Base-by-base conservation (phyloP, 75 land plant species). In the Ceratopteris richardii region DNA sequence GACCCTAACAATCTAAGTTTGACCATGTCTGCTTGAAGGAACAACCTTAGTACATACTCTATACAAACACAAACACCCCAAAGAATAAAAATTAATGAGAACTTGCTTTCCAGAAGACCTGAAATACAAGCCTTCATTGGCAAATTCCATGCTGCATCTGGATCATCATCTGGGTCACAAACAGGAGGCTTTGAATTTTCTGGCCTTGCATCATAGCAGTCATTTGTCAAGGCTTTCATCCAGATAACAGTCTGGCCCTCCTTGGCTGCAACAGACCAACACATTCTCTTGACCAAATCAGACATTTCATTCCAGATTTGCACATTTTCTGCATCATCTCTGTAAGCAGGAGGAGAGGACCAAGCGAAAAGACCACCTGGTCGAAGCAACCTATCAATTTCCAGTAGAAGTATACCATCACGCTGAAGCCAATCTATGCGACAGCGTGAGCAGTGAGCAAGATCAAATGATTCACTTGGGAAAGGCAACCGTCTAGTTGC, bases 281-380 rank as follows among this genome's bases (percentile, higher is more conserved):
- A 87, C 92, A 87, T 87, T 18, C 82, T 72, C 36, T 65, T 71
- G 40, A 80, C 86, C 39, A 87, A 82, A 42, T 61, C 77, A 58
- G 80, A 66, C 84, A 87, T 84, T 24, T 76, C 80, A 66, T 50
- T 77, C 92, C 92, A 87, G 31, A 78, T 81, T 42, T 70, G 61
- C 14, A 73, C 69, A 63, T 87, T 80, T 60, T 84, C 88, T 44
- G 69, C 82, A 66, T 84, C 85, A 25, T 84, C 85, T 19, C 85
- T 80, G 70, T 87, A 87, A 26, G 89, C 92, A 53, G 88, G 82
- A 48, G 92, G 88, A 44, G 92, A 85, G 20, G 92, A 87, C 74
- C 88, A 87, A 29, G 87, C 92, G 76, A 84, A 87, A 51, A 81
- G 84, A 26, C 92, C 92, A 44, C 92, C 92, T 42, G 92, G 92